phyloP scores from a whole-genome alignment of 2,329 filamentous ascomycete genomes.

The Geosmithia putterillii region DNA sequence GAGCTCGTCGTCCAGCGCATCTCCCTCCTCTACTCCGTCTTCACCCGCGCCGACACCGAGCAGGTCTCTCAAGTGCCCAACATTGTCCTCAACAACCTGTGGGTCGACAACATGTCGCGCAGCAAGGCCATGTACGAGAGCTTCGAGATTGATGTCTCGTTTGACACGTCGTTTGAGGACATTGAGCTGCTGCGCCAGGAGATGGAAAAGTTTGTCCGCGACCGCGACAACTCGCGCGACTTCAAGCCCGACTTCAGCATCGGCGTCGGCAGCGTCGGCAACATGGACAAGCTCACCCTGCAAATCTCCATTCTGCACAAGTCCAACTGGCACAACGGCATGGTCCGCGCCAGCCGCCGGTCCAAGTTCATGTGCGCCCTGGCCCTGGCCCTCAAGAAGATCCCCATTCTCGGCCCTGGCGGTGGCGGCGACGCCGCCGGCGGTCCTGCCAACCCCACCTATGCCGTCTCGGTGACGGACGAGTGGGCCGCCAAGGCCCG shows the following conservation, averaged over 20 bases:
- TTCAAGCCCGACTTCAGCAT: conserved; percentile 79
- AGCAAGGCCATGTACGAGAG: conserved; percentile 86
- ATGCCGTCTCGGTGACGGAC: conserved; percentile 66
- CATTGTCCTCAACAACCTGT: conserved; percentile 81
- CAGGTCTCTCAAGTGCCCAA: conserved; percentile 77
- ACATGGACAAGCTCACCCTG: conserved; percentile 79
- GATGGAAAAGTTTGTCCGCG: conserved; percentile 72
- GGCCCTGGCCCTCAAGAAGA: conserved; percentile 69
- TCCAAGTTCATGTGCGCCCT: conserved; percentile 97
- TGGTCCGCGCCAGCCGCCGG: conserved; percentile 64
- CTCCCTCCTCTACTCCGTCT: conserved; percentile 84
- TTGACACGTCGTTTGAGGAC: conserved; percentile 81
- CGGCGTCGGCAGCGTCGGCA: conserved; percentile 64
- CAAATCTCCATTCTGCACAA: conserved; percentile 83
- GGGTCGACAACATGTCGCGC: conserved; percentile 88
- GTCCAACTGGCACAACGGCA: conserved; percentile 83
- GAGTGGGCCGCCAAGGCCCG: conserved; percentile 52
- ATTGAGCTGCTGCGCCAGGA: conserved; percentile 75
- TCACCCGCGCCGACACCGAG: conserved; percentile 70
- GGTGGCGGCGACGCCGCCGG: conserved; percentile 53
- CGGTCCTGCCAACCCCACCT: conserved; percentile 63
- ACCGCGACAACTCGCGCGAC: conserved; percentile 78
- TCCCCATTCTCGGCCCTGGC: conserved; percentile 76
- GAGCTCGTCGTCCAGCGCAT: conserved; percentile 84
- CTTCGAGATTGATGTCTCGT: conserved; percentile 68